Percentiles rank a stretch among this genome's conserved stretches.
Conservation (phyloP, 1,284 basidiomycete genomes). For the Ceratobasidium papillatum region DNA sequence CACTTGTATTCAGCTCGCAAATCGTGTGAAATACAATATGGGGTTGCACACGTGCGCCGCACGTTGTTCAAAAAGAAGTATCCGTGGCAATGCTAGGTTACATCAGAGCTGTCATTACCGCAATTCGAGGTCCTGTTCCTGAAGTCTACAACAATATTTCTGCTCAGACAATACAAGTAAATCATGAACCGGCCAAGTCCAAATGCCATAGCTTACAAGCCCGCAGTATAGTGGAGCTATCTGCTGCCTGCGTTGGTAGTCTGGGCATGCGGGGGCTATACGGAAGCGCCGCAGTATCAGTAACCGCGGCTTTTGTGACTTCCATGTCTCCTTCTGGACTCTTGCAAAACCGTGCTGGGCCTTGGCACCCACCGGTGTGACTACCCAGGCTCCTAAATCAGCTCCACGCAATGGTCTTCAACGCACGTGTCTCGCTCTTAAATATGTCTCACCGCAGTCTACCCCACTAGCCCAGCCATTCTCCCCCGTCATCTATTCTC, state of each 20-base stretch:
- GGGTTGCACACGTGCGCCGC: neutral
- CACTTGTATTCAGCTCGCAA: neutral
- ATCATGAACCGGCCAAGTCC: neutral
- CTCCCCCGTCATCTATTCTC: neutral
- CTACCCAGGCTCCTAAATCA: conserved; percentile 1
- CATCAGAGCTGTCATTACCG: neutral
- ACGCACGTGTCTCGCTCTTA: conserved; percentile 5
- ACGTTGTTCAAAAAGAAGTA: neutral
- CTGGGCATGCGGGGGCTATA: neutral
- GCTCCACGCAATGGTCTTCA: neutral
- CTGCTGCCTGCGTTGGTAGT: neutral
- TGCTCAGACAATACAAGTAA: neutral
- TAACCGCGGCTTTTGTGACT: neutral
- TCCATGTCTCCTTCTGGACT: too few species aligned
- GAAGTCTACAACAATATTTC: neutral
- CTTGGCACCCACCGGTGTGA: neutral
- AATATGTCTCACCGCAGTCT: neutral
- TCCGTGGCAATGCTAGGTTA: neutral
- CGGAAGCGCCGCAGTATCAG: neutral
- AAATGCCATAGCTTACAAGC: too few species aligned
- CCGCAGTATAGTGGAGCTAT: neutral
- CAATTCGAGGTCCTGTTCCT: neutral
- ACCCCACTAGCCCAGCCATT: neutral
- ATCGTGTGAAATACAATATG: neutral
- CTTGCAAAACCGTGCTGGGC: neutral